Base-by-base conservation (phyloP, 805 yeast species). In the Cyberlindnera americana region DNA sequence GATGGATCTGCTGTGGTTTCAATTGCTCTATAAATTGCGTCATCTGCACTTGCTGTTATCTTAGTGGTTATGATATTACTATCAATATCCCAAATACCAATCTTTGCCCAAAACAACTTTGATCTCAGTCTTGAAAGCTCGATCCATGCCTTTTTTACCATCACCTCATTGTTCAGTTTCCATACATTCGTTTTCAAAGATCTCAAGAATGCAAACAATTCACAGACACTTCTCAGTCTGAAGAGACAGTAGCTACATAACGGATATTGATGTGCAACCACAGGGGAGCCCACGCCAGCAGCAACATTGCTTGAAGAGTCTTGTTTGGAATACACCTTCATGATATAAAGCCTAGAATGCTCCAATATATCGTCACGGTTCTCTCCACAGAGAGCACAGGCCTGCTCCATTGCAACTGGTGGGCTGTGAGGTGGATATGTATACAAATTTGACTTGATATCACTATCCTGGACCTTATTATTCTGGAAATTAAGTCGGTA, bases 381-480 rank as follows among this genome's bases (percentile, higher is more conserved):
- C 60, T 90, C 97, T 6, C 90, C 91, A 66, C 98, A 91, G 30
- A 91, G 67, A 5, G 89, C 70, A 63, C 98, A 91, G 5, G 89
- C 78, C 2, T 78, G 77, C 36, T 72, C 69, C 17, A 84, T 74
- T 0, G 95, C 95, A 14, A 84, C 79, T 1, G 95, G 91, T 6
- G 78, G 81, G 3, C 75, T 67, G 39, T 67, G 62, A 4, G 58
- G 47, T 7, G 77, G 75, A 43, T 64, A 71, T 15, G 69, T 61
- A 46, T 67, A 73, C 34, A 72, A 42, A 38, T 65, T 69, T 0
- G 65, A 46, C 13, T 66, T 64, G 12, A 50, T 35, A 17, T 55
- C 56, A 1, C 53, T 22, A 11, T 38, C 50, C 12, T 49, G 39
- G 10, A 41, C 32, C 27, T 41, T 43, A 29, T 50, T 34, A 37